Percentiles rank a stretch among this genome's conserved stretches.
Conservation (phyloP, 2,329 filamentous ascomycete species). For the Exophiala sp. region DNA sequence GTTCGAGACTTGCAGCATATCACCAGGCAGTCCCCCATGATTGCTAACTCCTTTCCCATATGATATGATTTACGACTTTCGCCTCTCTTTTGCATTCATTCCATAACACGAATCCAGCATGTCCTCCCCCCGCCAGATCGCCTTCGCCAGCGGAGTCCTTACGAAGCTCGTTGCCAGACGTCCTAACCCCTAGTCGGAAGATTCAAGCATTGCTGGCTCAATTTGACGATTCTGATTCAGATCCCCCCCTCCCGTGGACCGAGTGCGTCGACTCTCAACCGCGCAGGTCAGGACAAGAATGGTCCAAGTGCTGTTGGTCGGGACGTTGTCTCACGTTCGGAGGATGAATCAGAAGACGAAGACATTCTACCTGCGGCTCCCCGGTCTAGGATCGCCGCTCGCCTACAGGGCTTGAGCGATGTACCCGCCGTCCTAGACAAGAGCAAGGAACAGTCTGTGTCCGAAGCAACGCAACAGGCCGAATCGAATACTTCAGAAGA, state of each 20-base stretch:
- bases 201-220: constrained; percentile 46
- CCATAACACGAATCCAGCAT: neutral
- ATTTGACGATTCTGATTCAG: constrained; percentile 42
- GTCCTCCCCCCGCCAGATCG: constrained; percentile 14
- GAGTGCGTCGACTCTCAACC: no score
- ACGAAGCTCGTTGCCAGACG: constrained; percentile 10
- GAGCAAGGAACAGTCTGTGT: constrained; percentile 11
- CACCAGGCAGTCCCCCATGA: no score
- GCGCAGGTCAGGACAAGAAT: neutral
- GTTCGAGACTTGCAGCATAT: no score
- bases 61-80: no score
- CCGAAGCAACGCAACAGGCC: neutral
- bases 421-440: neutral
- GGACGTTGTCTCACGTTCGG: constrained; percentile 1
- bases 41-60: no score
- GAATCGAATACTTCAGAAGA: constrained; percentile 8
- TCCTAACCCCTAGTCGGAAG: constrained; percentile 38
- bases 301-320: neutral
- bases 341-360: constrained; percentile 43
- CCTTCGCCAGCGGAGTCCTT: constrained; percentile 12
- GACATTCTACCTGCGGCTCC: constrained; percentile 46
- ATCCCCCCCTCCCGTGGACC: constrained; percentile 11
- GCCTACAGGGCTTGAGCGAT: constrained; percentile 47
- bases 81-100: neutral
- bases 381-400: constrained; percentile 58